Conservation (phyloP, 257 asterid species). For the Penstemon newberryi region DNA sequence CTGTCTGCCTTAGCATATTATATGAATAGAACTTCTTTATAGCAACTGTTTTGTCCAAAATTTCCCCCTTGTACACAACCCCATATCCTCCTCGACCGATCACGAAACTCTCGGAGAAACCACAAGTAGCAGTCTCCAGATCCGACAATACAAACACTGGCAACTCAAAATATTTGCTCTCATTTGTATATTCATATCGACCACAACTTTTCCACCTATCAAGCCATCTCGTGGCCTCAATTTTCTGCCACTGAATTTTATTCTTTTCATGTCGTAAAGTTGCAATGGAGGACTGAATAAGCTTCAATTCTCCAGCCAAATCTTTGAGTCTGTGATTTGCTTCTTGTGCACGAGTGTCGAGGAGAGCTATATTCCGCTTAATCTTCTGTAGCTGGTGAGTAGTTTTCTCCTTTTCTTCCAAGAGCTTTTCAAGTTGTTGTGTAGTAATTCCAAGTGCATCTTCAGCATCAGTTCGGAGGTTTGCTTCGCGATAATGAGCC, state of each 20-base stretch:
- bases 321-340: constrained; percentile 54
- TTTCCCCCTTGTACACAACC: constrained; percentile 74
- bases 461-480: constrained; percentile 59
- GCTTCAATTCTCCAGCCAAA: constrained; percentile 57
- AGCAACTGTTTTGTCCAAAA: constrained; percentile 59
- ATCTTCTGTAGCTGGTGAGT: constrained; percentile 50
- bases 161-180: constrained; percentile 33
- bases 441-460: constrained; percentile 39
- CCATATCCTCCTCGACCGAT: constrained; percentile 74
- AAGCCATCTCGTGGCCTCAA: constrained; percentile 61
- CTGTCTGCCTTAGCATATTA: constrained; percentile 48
- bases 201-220: constrained; percentile 53
- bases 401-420: constrained; percentile 44
- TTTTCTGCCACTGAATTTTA: constrained; percentile 54
- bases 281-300: constrained; percentile 56
- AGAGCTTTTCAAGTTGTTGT: constrained; percentile 53
- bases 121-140: constrained; percentile 70
- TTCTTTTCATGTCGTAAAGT: constrained; percentile 55
- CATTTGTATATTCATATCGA: constrained; percentile 28
- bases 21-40: constrained; percentile 66
- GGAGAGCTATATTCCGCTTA: constrained; percentile 54
- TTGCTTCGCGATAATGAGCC: constrained; percentile 54
- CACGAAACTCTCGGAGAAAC: constrained; percentile 73
- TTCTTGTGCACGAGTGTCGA: constrained; percentile 64
- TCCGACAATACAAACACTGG: constrained; percentile 60